These are phyloP conservation scores for Polygonum maritimum DNA, from an alignment of 148 eudicot species.

Conservation along the genomic window DNA sequence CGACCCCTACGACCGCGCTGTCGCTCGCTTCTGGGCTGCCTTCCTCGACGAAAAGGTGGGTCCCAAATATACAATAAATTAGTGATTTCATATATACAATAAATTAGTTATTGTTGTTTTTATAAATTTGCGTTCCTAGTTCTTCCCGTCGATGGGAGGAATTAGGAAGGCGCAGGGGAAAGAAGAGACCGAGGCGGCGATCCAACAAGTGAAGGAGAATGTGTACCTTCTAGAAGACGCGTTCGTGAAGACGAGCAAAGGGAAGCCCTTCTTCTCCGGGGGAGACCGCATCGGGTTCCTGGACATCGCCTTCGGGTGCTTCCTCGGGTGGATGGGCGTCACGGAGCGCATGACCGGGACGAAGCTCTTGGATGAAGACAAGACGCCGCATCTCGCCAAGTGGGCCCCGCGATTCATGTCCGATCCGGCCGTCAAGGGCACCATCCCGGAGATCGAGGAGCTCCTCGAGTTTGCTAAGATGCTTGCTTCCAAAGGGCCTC, in stretches of 20 bases:
- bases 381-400: conserved; percentile 16
- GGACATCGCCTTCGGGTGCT: conserved; percentile 29
- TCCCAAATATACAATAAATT: background rate
- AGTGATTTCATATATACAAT: too few species aligned
- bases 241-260: conserved; percentile 22
- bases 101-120: too few species aligned
- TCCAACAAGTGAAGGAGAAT: conserved; percentile 12
- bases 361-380: conserved; percentile 14
- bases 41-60: conserved; percentile 47
- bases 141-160: conserved; percentile 14
- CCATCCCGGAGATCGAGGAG: conserved; percentile 16
- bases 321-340: conserved; percentile 21
- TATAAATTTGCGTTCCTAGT: conserved; percentile 20
- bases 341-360: conserved; percentile 1
- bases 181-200: background rate
- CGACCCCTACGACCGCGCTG: conserved; percentile 65
- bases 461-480: conserved; percentile 13
- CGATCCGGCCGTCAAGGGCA: conserved; percentile 23
- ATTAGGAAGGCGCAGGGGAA: background rate
- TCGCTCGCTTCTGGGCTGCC: conserved; percentile 63
- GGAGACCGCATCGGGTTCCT: conserved; percentile 25
- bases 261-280: conserved; percentile 20
- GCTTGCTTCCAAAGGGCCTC: background rate
- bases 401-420: conserved; percentile 32
- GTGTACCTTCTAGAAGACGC: conserved; percentile 18